Percentiles rank a stretch among this genome's conserved stretches.
phyloP scores from a whole-genome alignment of 306 rosid genomes.

The Castanea crenata region DNA sequence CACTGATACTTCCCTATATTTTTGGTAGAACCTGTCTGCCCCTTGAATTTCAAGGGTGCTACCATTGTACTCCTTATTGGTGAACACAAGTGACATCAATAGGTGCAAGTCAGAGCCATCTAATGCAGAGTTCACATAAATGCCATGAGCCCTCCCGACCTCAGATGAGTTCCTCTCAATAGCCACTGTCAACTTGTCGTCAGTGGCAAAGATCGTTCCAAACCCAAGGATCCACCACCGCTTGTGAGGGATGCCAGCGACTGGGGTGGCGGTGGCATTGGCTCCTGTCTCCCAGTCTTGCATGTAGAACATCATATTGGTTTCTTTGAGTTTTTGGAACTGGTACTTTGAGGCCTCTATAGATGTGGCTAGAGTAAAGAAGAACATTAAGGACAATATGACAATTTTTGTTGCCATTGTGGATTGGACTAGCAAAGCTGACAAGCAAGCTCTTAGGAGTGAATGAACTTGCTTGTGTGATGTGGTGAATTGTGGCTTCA shows the following conservation, averaged over 20 bases:
- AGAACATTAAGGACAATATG: too few relatives aligned
- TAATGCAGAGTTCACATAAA: background rate
- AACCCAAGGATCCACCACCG: background rate
- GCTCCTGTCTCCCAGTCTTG: background rate
- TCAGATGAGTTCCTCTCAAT: background rate
- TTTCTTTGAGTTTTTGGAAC: background rate
- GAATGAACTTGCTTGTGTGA: too few relatives aligned
- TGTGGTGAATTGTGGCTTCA: too few relatives aligned
- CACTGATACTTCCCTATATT: conserved; percentile 15
- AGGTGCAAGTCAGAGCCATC: background rate
- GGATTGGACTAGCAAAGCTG: too few relatives aligned
- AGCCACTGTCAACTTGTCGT: background rate
- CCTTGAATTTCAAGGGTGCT: conserved; percentile 32
- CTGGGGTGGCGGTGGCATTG: background rate
- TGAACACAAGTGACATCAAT: background rate
- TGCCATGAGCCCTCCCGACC: background rate
- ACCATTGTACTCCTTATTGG: conserved; percentile 20
- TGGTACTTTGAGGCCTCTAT: too few relatives aligned
- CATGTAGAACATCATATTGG: conserved; percentile 1
- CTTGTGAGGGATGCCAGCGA: background rate
- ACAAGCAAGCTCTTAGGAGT: too few relatives aligned
- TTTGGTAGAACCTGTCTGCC: conserved; percentile 4
- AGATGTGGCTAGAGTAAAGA: too few relatives aligned
- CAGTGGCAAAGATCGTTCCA: background rate
- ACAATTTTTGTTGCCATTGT: too few relatives aligned